phyloP scores from a whole-genome alignment of 1,139 yeast genomes.

The Pichia sp. region DNA sequence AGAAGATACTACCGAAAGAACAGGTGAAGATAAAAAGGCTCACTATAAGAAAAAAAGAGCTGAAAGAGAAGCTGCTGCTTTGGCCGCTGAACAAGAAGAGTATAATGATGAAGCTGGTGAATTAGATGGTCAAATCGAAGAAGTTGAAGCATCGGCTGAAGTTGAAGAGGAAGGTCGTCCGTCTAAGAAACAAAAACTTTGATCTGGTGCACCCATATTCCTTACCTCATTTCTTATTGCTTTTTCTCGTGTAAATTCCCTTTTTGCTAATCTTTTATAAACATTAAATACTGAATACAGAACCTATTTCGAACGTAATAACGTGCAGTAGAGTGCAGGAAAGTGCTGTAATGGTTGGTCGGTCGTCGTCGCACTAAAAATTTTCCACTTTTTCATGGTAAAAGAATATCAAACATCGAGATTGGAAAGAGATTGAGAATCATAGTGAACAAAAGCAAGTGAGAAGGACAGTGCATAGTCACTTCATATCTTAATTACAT shows the following conservation, averaged over 20 bases:
- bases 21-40: constrained; percentile 52
- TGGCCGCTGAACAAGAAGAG: constrained; percentile 22
- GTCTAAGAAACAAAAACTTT: constrained; percentile 9
- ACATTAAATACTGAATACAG: background rate
- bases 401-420: background rate
- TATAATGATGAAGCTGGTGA: constrained; percentile 15
- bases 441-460: background rate
- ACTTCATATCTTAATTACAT: no score
- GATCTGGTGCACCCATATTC: background rate
- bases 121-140: constrained; percentile 12
- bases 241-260: background rate
- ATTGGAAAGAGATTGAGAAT: background rate
- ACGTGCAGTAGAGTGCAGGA: no score
- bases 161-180: constrained; percentile 2
- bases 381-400: background rate
- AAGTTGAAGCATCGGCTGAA: constrained; percentile 1
- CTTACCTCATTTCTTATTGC: background rate
- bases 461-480: background rate
- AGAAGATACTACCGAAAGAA: constrained; percentile 46
- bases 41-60: constrained; percentile 44
- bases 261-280: constrained; percentile 5
- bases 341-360: no score
- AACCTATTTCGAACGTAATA: no score
- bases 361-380: background rate
- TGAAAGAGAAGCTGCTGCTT: constrained; percentile 31